These are phyloP conservation scores for Torulaspora indica DNA, from an alignment of 805 yeast genomes.

Conservation along the genomic window DNA sequence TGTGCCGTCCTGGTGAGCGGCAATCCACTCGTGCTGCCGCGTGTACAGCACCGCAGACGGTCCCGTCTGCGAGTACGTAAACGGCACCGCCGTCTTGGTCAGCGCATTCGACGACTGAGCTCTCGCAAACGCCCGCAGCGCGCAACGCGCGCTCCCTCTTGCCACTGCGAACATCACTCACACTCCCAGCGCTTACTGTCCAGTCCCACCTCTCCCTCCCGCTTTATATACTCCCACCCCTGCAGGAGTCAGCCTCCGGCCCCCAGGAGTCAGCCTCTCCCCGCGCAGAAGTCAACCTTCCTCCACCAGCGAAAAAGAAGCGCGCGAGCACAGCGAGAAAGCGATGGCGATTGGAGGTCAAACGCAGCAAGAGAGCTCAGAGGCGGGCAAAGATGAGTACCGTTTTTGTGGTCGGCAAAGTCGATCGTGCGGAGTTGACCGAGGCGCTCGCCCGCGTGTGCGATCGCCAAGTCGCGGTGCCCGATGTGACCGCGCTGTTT, in stretches of 20 bases:
- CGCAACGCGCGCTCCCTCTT: neutral
- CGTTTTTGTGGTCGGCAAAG: slow-evolving; percentile 15
- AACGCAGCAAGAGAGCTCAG: neutral
- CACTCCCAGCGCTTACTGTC: too few species aligned
- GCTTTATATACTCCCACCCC: too few species aligned
- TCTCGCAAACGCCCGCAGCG: slow-evolving; percentile 21
- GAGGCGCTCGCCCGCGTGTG: slow-evolving; percentile 9
- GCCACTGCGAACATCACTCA: neutral
- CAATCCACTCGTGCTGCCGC: slow-evolving; percentile 92
- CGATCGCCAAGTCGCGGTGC: slow-evolving; percentile 11
- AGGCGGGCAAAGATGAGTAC: slow-evolving; percentile 14
- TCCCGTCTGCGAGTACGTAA: slow-evolving; percentile 31
- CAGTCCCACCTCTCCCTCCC: too few species aligned
- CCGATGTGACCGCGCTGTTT: slow-evolving; percentile 18
- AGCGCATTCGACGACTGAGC: slow-evolving; percentile 31
- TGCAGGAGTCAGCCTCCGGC: too few species aligned
- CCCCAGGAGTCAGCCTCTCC: too few species aligned
- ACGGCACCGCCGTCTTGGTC: slow-evolving; percentile 32
- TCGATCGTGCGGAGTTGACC: slow-evolving; percentile 1
- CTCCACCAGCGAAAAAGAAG: too few species aligned
- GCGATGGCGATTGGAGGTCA: neutral
- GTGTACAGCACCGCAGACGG: slow-evolving; percentile 58
- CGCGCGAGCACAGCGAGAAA: neutral
- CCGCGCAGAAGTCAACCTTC: too few species aligned
- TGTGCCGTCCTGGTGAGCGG: slow-evolving; percentile 73